phyloP scores from a whole-genome alignment of 2,329 filamentous ascomycete genomes.

The Rhynchosporium agropyri region DNA sequence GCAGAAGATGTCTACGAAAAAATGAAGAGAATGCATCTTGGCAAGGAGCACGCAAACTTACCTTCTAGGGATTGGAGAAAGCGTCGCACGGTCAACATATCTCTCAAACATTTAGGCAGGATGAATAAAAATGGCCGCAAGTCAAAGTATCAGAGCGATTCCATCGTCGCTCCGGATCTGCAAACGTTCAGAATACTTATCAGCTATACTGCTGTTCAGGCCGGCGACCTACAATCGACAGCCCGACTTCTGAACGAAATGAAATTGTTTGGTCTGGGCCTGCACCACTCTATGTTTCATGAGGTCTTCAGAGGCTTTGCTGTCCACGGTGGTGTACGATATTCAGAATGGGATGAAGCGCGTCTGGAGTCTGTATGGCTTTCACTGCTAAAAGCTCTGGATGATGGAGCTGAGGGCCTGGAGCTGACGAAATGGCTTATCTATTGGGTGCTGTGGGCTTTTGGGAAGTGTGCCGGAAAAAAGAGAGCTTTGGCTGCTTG shows the following conservation, averaged over 20 bases:
- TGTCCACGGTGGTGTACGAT: slow-evolving; percentile 65
- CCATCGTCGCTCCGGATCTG: slow-evolving; percentile 72
- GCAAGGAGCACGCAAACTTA: slow-evolving; percentile 32
- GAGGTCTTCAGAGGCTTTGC: slow-evolving; percentile 82
- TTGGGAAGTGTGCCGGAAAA: slow-evolving; percentile 50
- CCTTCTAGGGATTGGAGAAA: slow-evolving; percentile 44
- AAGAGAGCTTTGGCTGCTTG: slow-evolving; percentile 37
- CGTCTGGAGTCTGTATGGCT: slow-evolving; percentile 70
- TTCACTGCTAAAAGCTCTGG: slow-evolving; percentile 61
- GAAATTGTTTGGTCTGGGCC: slow-evolving; percentile 65
- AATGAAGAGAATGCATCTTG: slow-evolving; percentile 64
- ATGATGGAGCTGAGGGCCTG: slow-evolving; percentile 49
- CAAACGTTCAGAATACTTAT: slow-evolving; percentile 81
- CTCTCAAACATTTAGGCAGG: slow-evolving; percentile 60
- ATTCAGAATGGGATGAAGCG: slow-evolving; percentile 71
- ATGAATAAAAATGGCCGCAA: slow-evolving; percentile 58
- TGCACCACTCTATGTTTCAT: slow-evolving; percentile 78
- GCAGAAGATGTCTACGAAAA: slow-evolving; percentile 80
- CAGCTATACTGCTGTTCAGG: slow-evolving; percentile 67
- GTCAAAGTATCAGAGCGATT: slow-evolving; percentile 61
- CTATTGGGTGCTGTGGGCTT: slow-evolving; percentile 64
- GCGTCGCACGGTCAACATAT: slow-evolving; percentile 49
- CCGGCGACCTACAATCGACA: slow-evolving; percentile 73
- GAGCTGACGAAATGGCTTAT: slow-evolving; percentile 63
- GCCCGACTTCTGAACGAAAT: slow-evolving; percentile 79